A percentile compares a stretch with the other conserved stretches of the same genome.
Conservation (phyloP, 768 basidiomycete species). For the Agrocybe chaxingu region DNA sequence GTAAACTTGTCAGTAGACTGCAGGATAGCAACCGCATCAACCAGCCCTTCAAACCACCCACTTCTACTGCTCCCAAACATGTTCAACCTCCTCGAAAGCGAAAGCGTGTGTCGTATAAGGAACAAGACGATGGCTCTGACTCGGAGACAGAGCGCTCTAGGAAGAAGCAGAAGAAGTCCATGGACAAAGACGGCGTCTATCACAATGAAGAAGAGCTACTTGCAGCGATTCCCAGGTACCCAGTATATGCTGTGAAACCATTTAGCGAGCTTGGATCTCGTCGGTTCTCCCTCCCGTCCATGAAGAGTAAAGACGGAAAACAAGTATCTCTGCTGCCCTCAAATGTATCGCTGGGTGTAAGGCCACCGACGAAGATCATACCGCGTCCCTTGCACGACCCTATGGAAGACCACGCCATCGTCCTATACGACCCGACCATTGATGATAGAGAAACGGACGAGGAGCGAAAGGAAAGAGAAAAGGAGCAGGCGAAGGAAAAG, state of each 20-base stretch:
- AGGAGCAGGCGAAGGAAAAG: conserved; percentile 65
- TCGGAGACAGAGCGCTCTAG: conserved; percentile 48
- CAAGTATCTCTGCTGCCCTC: conserved; percentile 53
- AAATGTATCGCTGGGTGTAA: conserved; percentile 78
- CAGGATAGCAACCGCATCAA: conserved; percentile 71
- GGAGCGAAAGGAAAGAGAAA: conserved; percentile 70
- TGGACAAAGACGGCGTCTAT: conserved; percentile 46
- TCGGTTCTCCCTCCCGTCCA: conserved; percentile 82
- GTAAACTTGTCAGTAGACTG: conserved; percentile 62
- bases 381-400: conserved; percentile 96
- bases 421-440: conserved; percentile 94
- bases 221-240: conserved; percentile 65
- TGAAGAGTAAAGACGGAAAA: conserved; percentile 69
- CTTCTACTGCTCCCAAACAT: conserved; percentile 43
- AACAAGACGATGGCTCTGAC: conserved; percentile 57
- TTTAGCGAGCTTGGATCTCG: conserved; percentile 54
- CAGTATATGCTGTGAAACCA: conserved; percentile 79
- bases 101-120: conserved; percentile 87
- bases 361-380: conserved; percentile 73
- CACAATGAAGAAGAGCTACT: conserved; percentile 63
- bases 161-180: conserved; percentile 68
- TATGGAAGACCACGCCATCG: conserved; percentile 97
- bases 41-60: conserved; percentile 80
- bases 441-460: conserved; percentile 91
- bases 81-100: conserved; percentile 75